Evolutionary conservation across 1,284 basidiomycete genomes (phyloP).

Genomic region (Chalciporus piperatoides): DNA sequence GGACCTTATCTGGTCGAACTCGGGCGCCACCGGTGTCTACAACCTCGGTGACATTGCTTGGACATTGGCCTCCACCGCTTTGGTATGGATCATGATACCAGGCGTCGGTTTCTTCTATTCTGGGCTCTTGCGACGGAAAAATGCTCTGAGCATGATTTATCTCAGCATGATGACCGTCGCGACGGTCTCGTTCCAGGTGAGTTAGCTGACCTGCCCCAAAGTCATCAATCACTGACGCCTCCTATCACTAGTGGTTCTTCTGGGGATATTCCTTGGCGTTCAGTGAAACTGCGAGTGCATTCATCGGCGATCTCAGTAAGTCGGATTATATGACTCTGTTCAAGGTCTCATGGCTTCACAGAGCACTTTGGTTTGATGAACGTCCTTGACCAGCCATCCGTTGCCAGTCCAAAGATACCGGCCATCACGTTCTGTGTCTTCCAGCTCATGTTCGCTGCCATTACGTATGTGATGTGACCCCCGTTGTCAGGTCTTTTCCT

Average conservation of each 20-base stretch:
- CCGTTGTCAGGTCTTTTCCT: background rate
- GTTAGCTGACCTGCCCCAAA: conserved; percentile 4
- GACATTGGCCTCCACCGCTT: conserved; percentile 64
- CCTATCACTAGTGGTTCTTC: conserved; percentile 57
- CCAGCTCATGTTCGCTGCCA: conserved; percentile 86
- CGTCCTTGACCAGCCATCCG: conserved; percentile 75
- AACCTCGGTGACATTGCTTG: conserved; percentile 81
- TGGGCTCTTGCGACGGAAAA: conserved; percentile 81
- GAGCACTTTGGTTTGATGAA: conserved; percentile 81
- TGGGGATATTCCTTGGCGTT: conserved; percentile 74
- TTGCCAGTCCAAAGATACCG: conserved; percentile 72
- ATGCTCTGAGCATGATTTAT: conserved; percentile 91
- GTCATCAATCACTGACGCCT: conserved; percentile 1
- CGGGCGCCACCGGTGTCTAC: conserved; percentile 47
- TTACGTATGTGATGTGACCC: conserved; percentile 52
- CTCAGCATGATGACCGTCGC: conserved; percentile 75
- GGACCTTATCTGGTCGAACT: conserved; percentile 38
- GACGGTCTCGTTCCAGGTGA: conserved; percentile 71
- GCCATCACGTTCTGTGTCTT: conserved; percentile 86
- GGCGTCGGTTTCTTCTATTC: conserved; percentile 91
- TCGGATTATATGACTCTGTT: background rate
- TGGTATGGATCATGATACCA: conserved; percentile 92
- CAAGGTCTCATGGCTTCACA: conserved; percentile 25
- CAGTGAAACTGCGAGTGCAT: conserved; percentile 55
- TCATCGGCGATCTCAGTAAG: conserved; percentile 63